A percentile compares a stretch with the other conserved stretches of the same genome.
phyloP scores from a whole-genome alignment of 208 protist species.

The Leishmania arabica region DNA sequence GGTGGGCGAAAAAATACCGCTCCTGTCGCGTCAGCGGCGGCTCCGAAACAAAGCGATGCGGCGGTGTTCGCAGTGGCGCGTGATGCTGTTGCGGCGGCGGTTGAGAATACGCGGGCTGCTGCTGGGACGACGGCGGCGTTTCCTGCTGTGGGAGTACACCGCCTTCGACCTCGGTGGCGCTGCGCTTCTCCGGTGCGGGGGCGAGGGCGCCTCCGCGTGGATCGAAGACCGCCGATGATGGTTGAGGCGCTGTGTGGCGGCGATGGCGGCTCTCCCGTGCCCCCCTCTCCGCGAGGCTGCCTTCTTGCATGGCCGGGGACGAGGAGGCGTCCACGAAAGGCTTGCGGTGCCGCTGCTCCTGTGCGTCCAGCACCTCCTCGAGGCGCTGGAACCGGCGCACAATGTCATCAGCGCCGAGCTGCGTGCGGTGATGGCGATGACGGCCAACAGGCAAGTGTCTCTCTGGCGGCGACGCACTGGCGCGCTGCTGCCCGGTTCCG shows the following conservation, averaged over 20 bases:
- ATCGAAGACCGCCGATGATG: neutral
- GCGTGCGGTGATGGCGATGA: neutral
- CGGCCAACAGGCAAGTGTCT: neutral
- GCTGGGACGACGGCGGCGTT: neutral
- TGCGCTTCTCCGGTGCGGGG: neutral
- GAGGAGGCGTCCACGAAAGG: neutral
- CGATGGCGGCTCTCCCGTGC: neutral
- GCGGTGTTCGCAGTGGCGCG: neutral
- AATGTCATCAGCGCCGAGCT: constrained; percentile 33
- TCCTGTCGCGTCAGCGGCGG: constrained; percentile 56
- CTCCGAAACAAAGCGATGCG: constrained; percentile 22
- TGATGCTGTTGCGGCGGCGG: neutral
- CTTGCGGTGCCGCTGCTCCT: constrained; percentile 21
- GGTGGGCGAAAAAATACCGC: constrained; percentile 42
- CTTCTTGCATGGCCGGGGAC: neutral
- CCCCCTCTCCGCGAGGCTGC: neutral
- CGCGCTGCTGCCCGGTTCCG: neutral
- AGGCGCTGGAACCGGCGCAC: constrained; percentile 35
- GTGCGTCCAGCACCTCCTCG: constrained; percentile 29
- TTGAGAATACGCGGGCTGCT: neutral
- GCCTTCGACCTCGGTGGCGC: neutral
- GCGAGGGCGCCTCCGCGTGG: neutral
- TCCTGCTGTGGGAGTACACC: neutral
- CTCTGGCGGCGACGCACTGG: neutral
- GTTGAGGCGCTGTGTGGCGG: neutral